phyloP scores from a whole-genome alignment of 345 rosid species.

The Eucalyptus lansdowneana region DNA sequence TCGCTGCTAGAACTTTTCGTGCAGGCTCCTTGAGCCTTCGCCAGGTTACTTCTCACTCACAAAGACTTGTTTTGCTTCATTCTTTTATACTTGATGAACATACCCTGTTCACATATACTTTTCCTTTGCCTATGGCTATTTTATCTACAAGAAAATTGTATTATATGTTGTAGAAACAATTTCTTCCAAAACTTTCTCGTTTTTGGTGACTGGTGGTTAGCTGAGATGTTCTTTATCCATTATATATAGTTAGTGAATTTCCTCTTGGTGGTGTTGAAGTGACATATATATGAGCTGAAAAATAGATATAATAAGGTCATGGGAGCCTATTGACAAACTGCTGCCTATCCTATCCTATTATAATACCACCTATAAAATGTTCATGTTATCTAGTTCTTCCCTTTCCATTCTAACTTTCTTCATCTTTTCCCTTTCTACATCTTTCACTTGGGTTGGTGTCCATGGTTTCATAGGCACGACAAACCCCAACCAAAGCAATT shows the following conservation, averaged over 20 bases:
- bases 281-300: background rate
- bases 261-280: background rate
- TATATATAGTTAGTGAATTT: background rate
- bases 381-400: background rate
- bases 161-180: background rate
- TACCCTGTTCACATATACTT: background rate
- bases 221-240: background rate
- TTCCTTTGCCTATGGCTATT: background rate
- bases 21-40: conserved; percentile 87
- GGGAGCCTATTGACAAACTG: background rate
- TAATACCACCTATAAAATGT: background rate
- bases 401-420: background rate
- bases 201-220: background rate
- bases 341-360: background rate
- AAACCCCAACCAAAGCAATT: background rate
- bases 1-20: conserved; percentile 85
- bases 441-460: background rate
- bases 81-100: background rate
- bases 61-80: background rate
- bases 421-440: background rate
- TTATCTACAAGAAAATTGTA: background rate
- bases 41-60: conserved; percentile 36
- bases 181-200: background rate
- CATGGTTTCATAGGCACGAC: background rate
- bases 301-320: background rate